These are phyloP conservation scores for Aspergillus alliaceus DNA, from an alignment of 2,329 filamentous ascomycete genomes.

Conservation along the genomic window DNA sequence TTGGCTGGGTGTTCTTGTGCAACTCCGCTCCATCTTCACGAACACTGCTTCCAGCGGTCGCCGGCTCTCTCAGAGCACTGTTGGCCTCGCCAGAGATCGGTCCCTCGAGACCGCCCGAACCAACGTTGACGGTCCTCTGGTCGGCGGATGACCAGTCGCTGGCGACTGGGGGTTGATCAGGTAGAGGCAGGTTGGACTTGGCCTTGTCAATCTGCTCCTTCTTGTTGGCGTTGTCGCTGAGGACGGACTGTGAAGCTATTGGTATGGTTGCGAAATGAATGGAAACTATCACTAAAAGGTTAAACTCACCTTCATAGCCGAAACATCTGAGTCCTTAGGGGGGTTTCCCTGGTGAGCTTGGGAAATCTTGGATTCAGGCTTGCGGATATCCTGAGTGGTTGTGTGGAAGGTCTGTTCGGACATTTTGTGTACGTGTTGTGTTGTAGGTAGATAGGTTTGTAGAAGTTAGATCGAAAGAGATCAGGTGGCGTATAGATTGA, in stretches of 20 bases:
- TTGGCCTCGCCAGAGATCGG: slow-evolving; percentile 51
- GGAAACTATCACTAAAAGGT: neutral
- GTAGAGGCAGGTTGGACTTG: slow-evolving; percentile 73
- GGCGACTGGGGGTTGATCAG: slow-evolving; percentile 72
- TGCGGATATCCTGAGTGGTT: slow-evolving; percentile 51
- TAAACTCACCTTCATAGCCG: slow-evolving; percentile 46
- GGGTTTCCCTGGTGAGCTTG: slow-evolving; percentile 41
- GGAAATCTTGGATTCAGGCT: slow-evolving; percentile 45
- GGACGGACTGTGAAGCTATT: slow-evolving; percentile 30
- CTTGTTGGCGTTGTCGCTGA: slow-evolving; percentile 53
- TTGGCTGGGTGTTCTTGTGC: slow-evolving; percentile 53
- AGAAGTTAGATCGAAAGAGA: neutral
- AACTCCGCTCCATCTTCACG: slow-evolving; percentile 51
- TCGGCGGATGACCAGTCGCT: slow-evolving; percentile 78
- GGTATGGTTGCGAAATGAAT: neutral
- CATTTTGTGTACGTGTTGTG: slow-evolving; percentile 8
- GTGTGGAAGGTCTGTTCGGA: slow-evolving; percentile 44
- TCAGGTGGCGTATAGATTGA: too few species aligned
- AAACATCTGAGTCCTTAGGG: slow-evolving; percentile 47
- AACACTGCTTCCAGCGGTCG: slow-evolving; percentile 57
- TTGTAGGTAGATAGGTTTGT: neutral
- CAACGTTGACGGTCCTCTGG: slow-evolving; percentile 67
- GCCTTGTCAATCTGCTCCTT: slow-evolving; percentile 65
- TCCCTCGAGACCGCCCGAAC: slow-evolving; percentile 58
- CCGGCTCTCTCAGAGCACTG: slow-evolving; percentile 59